Conservation (phyloP, 805 yeast species). For the Hemisphaericaspora nanyangensis region DNA sequence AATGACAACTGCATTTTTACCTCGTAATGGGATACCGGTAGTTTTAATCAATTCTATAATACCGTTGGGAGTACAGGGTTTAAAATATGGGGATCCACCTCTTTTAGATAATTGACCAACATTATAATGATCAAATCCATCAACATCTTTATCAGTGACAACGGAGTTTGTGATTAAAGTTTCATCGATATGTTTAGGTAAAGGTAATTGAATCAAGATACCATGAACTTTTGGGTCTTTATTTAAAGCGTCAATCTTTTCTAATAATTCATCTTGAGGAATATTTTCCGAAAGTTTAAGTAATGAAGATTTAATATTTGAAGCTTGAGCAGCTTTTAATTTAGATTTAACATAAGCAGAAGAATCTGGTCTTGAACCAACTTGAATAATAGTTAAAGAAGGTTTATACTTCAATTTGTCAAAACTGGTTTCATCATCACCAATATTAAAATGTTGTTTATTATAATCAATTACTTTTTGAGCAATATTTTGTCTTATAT, state of each 20-base stretch:
- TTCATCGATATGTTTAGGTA: conserved; percentile 80
- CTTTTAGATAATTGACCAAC: conserved; percentile 88
- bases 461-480: conserved; percentile 37
- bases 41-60: conserved; percentile 74
- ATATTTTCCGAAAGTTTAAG: conserved; percentile 61
- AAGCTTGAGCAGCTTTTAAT: conserved; percentile 82
- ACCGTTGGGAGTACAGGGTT: conserved; percentile 96
- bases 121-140: conserved; percentile 87
- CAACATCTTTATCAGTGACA: conserved; percentile 83
- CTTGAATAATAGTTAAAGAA: conserved; percentile 78
- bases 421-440: conserved; percentile 16
- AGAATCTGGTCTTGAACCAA: conserved; percentile 87
- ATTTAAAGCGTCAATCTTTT: conserved; percentile 60
- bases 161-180: conserved; percentile 77
- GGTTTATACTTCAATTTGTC: conserved; percentile 57
- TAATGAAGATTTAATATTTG: conserved; percentile 67
- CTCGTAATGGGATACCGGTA: conserved; percentile 64
- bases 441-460: conserved; percentile 21
- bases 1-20: conserved; percentile 83
- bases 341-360: conserved; percentile 90
- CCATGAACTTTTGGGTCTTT: conserved; percentile 80
- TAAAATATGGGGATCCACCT: conserved; percentile 76
- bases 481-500: conserved; percentile 35
- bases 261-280: conserved; percentile 56
- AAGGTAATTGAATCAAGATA: conserved; percentile 82